Base-by-base conservation (phyloP, 768 basidiomycete genomes). In the Hemileccinum rubropunctum region DNA sequence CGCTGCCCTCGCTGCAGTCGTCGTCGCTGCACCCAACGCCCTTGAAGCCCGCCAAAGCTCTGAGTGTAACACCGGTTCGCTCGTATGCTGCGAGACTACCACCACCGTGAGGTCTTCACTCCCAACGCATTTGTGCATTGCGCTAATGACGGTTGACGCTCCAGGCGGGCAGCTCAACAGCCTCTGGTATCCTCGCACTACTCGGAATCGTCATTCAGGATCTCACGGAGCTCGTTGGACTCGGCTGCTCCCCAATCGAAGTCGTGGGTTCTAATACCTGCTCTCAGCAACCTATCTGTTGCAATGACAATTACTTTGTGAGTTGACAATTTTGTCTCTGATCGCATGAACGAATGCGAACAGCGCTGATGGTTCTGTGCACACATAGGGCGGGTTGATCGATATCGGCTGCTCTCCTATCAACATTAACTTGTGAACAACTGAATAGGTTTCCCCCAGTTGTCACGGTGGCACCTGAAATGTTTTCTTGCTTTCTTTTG, bases 41-140 rank as follows among this genome's bases (percentile, higher is more conserved):
- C 6, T 36, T 9, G 17, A 17, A 36, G 17, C 17, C 12, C 35
- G 27, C 3, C 17, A 42, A 4, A 3, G 18, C 17, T 23, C 52
- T 4, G 11, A 48, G 13, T 62, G 60, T 13, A 32, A 49, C 44
- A 59, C 53, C 0, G 57, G 60, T 6, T 4, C 39, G 1, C 9
- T 45, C 3, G 39, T 47, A 9, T 61, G 60, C 44, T 61, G 58
- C 40, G 11, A 9, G 11, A 37, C 8, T 10, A 45, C 43, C 18
- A 23, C 34, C 28, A 13, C 7, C 2, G 58, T 57, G 10, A 21
- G 51, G 13, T 13, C 3, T 10, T 9, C 1, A 0, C 12, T 20
- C 13, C 8, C 6, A 12, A 9, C 18, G 4, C 8, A 8, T 6
- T 11, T 12, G 3, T 17, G 11, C 26, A n/a, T n/a, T 5, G 11